phyloP scores from a whole-genome alignment of 768 basidiomycete genomes.

The Russula sp. region DNA sequence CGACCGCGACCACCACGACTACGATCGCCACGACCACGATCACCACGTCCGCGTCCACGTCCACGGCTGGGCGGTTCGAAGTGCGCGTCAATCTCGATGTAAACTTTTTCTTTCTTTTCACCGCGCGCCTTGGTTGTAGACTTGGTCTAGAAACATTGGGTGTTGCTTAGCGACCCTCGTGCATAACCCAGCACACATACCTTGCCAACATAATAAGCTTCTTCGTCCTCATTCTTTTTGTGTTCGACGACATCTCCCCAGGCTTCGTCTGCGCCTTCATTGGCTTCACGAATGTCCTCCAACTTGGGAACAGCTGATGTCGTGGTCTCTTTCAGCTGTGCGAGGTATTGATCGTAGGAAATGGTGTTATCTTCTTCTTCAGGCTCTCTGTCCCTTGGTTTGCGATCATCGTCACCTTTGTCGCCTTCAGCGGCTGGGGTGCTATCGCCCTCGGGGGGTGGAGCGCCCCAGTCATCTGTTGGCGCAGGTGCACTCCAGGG shows the following conservation, averaged over 20 bases:
- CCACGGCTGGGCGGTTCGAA: constrained; percentile 78
- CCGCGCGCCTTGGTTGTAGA: constrained; percentile 53
- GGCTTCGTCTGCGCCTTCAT: constrained; percentile 66
- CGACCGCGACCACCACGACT: constrained; percentile 35
- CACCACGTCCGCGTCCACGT: constrained; percentile 43
- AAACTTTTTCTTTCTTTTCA: constrained; percentile 88
- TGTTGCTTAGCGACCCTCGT: background rate
- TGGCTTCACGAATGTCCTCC: constrained; percentile 60
- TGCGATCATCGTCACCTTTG: constrained; percentile 29
- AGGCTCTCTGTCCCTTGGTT: constrained; percentile 47
- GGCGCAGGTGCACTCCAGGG: constrained; percentile 33
- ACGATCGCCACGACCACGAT: constrained; percentile 33
- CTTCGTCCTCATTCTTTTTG: constrained; percentile 57
- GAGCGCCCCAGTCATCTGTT: constrained; percentile 28
- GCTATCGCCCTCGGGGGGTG: constrained; percentile 26
- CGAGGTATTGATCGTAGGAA: constrained; percentile 88
- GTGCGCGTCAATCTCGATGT: constrained; percentile 84
- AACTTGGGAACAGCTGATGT: constrained; percentile 60
- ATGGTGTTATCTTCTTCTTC: constrained; percentile 93
- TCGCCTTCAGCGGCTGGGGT: constrained; percentile 31
- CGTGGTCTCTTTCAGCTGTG: constrained; percentile 65
- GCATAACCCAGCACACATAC: constrained; percentile 32
- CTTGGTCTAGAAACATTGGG: constrained; percentile 44
- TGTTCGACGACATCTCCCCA: constrained; percentile 68
- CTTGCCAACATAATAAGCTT: constrained; percentile 85